phyloP scores from a whole-genome alignment of 257 asterid genomes.

The Solanum bulbocastanum region DNA sequence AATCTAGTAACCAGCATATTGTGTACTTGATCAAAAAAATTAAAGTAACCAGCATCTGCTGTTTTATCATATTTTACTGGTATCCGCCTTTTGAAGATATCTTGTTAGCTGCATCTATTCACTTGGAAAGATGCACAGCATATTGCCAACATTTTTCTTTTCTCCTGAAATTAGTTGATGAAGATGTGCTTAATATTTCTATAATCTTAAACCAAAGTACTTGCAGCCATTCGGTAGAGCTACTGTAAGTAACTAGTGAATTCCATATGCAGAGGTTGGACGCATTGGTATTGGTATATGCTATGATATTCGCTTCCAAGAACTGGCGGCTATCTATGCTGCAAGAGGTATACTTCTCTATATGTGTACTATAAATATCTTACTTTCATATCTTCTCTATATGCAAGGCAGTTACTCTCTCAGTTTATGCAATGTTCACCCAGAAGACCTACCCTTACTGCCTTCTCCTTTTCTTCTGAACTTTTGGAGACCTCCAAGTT shows the following conservation, averaged over 20 bases:
- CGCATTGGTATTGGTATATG: conserved; percentile 87
- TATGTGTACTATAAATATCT: neutral
- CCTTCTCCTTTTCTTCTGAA: neutral
- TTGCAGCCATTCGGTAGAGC: neutral
- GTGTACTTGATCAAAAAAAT: neutral
- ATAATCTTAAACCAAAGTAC: neutral
- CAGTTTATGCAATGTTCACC: neutral
- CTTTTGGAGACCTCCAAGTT: neutral
- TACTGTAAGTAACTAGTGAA: neutral
- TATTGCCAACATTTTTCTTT: neutral
- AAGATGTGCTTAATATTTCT: neutral
- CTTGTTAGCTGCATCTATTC: neutral
- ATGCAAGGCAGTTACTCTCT: neutral
- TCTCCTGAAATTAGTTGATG: neutral
- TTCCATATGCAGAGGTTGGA: conserved; percentile 59
- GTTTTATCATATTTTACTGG: neutral
- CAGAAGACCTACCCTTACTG: neutral
- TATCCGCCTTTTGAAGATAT: neutral
- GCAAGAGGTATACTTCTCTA: conserved; percentile 49
- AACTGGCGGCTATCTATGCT: conserved; percentile 76
- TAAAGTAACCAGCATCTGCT: neutral
- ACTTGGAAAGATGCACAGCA: neutral
- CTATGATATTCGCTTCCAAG: conserved; percentile 80
- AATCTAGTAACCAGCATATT: neutral
- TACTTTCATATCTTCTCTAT: neutral